A percentile compares a stretch with the other conserved stretches of the same genome.
These are phyloP conservation scores for Bolboschoenus planiculmis DNA, from an alignment of 176 grass and related monocot genomes.

Conservation along the genomic window DNA sequence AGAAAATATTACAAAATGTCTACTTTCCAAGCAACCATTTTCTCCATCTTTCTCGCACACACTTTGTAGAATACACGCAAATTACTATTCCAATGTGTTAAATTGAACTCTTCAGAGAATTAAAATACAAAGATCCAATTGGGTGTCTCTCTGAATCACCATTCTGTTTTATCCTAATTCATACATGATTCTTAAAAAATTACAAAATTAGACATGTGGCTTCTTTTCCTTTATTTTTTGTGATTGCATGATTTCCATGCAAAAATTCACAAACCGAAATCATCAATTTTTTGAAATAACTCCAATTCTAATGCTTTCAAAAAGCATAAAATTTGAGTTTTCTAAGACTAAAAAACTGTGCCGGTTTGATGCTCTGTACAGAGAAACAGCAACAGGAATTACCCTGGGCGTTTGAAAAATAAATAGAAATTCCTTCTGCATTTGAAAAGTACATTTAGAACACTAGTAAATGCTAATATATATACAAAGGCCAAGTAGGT, in stretches of 20 bases:
- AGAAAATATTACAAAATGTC: too few relatives aligned
- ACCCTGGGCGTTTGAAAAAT: background rate
- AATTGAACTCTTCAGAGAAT: background rate
- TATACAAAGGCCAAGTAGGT: background rate
- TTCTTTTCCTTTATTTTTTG: background rate
- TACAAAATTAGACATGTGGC: background rate
- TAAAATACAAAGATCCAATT: background rate
- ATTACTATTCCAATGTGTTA: background rate
- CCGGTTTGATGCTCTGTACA: background rate
- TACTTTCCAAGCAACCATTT: background rate
- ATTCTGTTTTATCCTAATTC: background rate
- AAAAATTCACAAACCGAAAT: background rate
- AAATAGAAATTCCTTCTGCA: background rate
- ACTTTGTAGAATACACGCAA: background rate
- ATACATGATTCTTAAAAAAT: background rate
- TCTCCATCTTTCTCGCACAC: background rate
- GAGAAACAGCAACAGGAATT: background rate
- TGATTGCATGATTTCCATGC: background rate
- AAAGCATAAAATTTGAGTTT: background rate
- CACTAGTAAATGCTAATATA: slow-evolving; percentile 1
- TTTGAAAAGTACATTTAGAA: background rate
- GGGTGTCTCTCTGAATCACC: background rate
- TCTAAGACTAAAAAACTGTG: background rate
- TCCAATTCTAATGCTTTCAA: background rate
- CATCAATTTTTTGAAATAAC: background rate